Evolutionary conservation across 441 rosid species (phyloP), one percentile per base, ranked within the genome.

Genomic region (Corymbia citriodora): DNA sequence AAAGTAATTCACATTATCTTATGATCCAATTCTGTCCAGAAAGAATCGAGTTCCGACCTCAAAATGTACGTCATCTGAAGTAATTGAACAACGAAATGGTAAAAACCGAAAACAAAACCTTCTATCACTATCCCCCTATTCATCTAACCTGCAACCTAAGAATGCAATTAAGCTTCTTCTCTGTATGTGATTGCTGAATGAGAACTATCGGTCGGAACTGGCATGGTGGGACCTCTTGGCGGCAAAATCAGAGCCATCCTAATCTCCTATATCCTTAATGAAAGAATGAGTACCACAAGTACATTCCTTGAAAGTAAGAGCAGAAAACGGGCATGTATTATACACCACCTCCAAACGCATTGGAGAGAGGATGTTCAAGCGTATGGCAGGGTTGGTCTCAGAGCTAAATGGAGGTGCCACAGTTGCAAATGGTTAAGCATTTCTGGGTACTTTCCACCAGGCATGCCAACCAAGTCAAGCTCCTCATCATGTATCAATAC

Each of bases 401-500:
- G 83, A 36, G 92, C 40, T 12, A 88, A 83, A 53, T 19, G 55
- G 91, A 89, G 90, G 91, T 52, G 89, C 90, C 74, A 45, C 90
- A 90, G 89, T 90, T 79, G 89, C 90, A 74, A 89, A 91, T 87
- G 63, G 81, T 55, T 40, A 50, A 88, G 88, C 89, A 86, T 82
- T 92, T 63, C 88, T 89, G 55, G 59, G 82, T 88, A 54, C 54
- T 52, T 87, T 89, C 74, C 89, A 27, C 86, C 90, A 85, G 55
- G 89, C 61, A 48, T 74, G 86, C 87, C 89, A 65, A 87, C 85
- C 68, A 89, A 86, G 88, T 74, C 90, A 21, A 63, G 74, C 27
- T 52, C 45, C 87, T 63, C 31, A 29, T 50, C 91, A 89, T 72
- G 87, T 54, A 82, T 95, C 92, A 98, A 92, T 95, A 98, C 99